Conservation (phyloP, 768 basidiomycete species). For the Lepiota subincarnata region DNA sequence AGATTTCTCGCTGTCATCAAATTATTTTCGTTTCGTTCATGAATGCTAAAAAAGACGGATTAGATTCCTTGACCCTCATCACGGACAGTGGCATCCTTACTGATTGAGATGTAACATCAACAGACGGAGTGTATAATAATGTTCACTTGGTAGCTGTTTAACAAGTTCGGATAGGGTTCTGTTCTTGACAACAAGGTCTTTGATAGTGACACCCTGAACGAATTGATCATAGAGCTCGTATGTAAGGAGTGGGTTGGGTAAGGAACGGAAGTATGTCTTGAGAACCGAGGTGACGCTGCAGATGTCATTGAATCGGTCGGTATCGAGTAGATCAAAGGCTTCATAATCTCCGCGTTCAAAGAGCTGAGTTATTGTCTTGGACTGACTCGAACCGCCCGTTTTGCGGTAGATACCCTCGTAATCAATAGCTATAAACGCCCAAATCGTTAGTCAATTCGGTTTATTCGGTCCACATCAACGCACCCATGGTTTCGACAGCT, state of each 20-base stretch:
- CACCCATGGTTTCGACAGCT: slow-evolving; percentile 86
- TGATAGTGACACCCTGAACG: slow-evolving; percentile 67
- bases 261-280: slow-evolving; percentile 92
- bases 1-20: slow-evolving; percentile 94
- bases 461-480: slow-evolving; percentile 20
- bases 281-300: slow-evolving; percentile 95
- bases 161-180: slow-evolving; percentile 64
- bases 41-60: slow-evolving; percentile 44
- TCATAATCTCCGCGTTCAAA: slow-evolving; percentile 92
- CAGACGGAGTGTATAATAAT: slow-evolving; percentile 78
- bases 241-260: slow-evolving; percentile 89
- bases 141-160: slow-evolving; percentile 75
- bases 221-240: slow-evolving; percentile 90
- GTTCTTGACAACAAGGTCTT: slow-evolving; percentile 58
- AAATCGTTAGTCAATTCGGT: not conserved
- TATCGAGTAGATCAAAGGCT: slow-evolving; percentile 83
- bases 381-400: slow-evolving; percentile 88
- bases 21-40: slow-evolving; percentile 66
- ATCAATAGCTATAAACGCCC: slow-evolving; percentile 61
- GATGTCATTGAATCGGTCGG: slow-evolving; percentile 93
- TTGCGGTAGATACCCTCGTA: slow-evolving; percentile 99
- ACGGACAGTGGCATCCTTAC: slow-evolving; percentile 41
- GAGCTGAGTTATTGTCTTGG: slow-evolving; percentile 88
- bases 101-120: slow-evolving; percentile 87
- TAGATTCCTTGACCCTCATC: slow-evolving; percentile 6